A percentile compares a stretch with the other conserved stretches of the same genome.
Evolutionary conservation across 2,329 filamentous ascomycete species (phyloP).

Genomic region (Botryotinia narcissicola): DNA sequence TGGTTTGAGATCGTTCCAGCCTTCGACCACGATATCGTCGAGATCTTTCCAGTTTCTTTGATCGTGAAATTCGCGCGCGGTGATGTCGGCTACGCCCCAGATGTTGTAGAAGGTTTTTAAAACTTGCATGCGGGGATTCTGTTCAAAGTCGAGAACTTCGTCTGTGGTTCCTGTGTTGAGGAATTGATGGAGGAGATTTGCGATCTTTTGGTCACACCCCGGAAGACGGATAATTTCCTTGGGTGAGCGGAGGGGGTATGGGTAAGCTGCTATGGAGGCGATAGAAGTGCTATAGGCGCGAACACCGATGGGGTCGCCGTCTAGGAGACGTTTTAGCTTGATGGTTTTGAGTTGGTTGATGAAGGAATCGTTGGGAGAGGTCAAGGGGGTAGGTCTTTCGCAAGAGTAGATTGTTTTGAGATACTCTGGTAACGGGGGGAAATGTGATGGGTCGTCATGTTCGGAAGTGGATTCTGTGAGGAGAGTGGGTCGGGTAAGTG

Average conservation of each 20-base stretch:
- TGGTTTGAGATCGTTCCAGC: constrained; percentile 71
- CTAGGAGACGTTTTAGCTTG: constrained; percentile 65
- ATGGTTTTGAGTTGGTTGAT: constrained; percentile 73
- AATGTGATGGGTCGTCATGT: constrained; percentile 55
- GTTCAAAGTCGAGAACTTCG: constrained; percentile 62
- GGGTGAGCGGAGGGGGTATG: constrained; percentile 42
- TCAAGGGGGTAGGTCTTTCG: constrained; percentile 68
- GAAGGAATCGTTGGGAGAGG: constrained; percentile 72
- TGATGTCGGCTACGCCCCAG: constrained; percentile 86
- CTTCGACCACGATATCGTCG: constrained; percentile 81
- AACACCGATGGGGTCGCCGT: constrained; percentile 73
- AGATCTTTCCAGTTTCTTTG: constrained; percentile 76
- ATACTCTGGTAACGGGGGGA: constrained; percentile 68
- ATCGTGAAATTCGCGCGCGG: constrained; percentile 77
- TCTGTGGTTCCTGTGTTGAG: constrained; percentile 55
- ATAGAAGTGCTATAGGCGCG: constrained; percentile 87
- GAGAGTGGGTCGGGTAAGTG: constrained; percentile 39
- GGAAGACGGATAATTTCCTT: constrained; percentile 56
- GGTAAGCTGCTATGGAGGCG: constrained; percentile 79
- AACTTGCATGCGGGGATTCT: constrained; percentile 60
- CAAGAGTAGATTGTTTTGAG: constrained; percentile 72
- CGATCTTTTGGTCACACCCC: constrained; percentile 78
- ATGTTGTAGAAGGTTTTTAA: constrained; percentile 76
- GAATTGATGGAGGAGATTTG: constrained; percentile 75
- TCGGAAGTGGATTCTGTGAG: constrained; percentile 75